Conservation (phyloP, 2,329 filamentous ascomycete genomes). For the Trichoderma endophyticum region DNA sequence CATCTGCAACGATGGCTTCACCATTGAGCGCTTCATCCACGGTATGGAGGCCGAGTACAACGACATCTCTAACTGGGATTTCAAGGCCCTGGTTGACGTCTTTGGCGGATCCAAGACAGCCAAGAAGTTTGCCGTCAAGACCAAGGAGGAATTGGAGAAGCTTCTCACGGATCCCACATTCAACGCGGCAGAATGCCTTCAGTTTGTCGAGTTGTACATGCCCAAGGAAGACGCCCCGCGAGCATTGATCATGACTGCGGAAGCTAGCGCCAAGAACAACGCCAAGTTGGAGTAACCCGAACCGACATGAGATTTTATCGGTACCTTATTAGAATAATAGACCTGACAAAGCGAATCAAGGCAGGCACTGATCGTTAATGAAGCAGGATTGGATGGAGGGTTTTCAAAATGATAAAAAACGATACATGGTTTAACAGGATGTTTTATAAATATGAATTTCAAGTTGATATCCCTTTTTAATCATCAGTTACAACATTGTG, state of each 20-base stretch:
- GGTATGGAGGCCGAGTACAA: slow-evolving; percentile 79
- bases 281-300: slow-evolving; percentile 34
- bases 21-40: slow-evolving; percentile 86
- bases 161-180: slow-evolving; percentile 65
- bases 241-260: slow-evolving; percentile 65
- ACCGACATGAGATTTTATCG: background rate
- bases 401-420: background rate
- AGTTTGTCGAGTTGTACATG: slow-evolving; percentile 83
- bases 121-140: slow-evolving; percentile 65
- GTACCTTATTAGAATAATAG: background rate
- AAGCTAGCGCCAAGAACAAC: slow-evolving; percentile 68
- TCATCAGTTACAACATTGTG: background rate
- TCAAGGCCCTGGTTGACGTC: slow-evolving; percentile 62
- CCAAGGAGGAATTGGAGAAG: slow-evolving; percentile 62
- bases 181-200: slow-evolving; percentile 50
- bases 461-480: background rate
- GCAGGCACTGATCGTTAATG: background rate
- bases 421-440: background rate
- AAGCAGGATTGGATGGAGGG: background rate
- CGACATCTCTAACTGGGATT: slow-evolving; percentile 73
- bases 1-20: slow-evolving; percentile 85
- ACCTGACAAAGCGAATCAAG: background rate
- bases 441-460: background rate
- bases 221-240: slow-evolving; percentile 73
- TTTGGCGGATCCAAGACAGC: slow-evolving; percentile 63